Evolutionary conservation across 1,284 basidiomycete genomes (phyloP).

Genomic region (Pholiota adiposa): DNA sequence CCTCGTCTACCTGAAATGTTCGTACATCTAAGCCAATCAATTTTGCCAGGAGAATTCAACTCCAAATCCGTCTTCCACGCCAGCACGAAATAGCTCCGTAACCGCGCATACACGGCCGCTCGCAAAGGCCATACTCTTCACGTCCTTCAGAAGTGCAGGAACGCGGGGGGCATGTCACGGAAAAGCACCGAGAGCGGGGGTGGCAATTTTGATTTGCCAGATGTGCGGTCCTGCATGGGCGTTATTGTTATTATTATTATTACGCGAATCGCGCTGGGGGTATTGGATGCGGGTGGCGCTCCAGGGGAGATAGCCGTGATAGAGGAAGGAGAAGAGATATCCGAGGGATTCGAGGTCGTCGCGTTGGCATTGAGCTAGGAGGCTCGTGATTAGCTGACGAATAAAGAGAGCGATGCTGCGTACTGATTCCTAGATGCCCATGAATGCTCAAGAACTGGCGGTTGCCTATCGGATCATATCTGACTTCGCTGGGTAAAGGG

Average conservation of each 20-base stretch:
- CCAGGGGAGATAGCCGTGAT: slow-evolving; percentile 32
- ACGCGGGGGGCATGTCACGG: slow-evolving; percentile 28
- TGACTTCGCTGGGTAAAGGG: slow-evolving; percentile 21
- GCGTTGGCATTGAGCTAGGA: slow-evolving; percentile 32
- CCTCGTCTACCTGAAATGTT: background rate
- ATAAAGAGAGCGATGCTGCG: slow-evolving; percentile 4
- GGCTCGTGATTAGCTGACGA: background rate
- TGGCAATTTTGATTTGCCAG: slow-evolving; percentile 32
- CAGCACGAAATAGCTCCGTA: slow-evolving; percentile 26
- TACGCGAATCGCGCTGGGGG: background rate
- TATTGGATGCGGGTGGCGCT: background rate
- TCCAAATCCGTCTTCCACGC: slow-evolving; percentile 18
- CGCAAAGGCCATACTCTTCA: slow-evolving; percentile 33
- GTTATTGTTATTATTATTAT: slow-evolving; percentile 20
- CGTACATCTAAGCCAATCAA: slow-evolving; percentile 2
- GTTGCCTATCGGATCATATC: slow-evolving; percentile 28
- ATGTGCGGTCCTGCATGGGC: background rate
- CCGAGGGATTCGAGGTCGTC: slow-evolving; percentile 38
- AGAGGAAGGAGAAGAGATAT: slow-evolving; percentile 34
- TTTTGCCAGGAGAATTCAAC: background rate
- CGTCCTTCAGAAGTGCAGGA: slow-evolving; percentile 32
- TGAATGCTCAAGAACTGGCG: slow-evolving; percentile 32
- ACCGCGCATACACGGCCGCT: slow-evolving; percentile 29
- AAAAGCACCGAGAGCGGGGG: slow-evolving; percentile 29
- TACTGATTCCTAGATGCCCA: slow-evolving; percentile 35